Base-by-base conservation (phyloP, 1,284 basidiomycete genomes). In the Fomitopsis betulina region DNA sequence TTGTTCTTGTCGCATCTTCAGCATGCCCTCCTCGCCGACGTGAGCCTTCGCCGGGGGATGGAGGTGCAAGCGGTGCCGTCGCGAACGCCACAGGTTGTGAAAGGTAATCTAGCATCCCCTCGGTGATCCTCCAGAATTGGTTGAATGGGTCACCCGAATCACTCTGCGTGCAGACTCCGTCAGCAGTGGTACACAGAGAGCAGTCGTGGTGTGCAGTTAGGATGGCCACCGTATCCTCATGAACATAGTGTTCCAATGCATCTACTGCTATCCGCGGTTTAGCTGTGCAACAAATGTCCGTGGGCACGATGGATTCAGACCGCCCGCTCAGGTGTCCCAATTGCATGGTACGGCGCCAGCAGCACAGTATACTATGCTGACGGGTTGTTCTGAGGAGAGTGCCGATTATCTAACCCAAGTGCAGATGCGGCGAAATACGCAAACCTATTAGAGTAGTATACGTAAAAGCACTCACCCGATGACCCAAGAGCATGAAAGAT, bases 41-140 rank as follows among this genome's bases (percentile, higher is more conserved):
- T 13, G 60, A 56, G 56, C 65, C 68, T 63, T 60, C 70, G 63
- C 47, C 66, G 63, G 43, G 59, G 40, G 63, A 57, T 54, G 45
- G 67, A 7, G 71, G 75, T 38, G 81, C 82, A 42, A 93, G 77
- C 15, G 91, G 89, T 17, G 86, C 85, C 3, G 88, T 90, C 7
- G 90, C 84, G 67, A 93, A 93, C n/a, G 91, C 91, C 23, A 93
- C 88, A 2, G 90, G 90, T 65, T 91, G 89, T 6, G 88, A 88
- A 19, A 93, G 78, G 65, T 90, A 86, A 64, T 92, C 89, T 50
- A 92, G 72, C 81, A 91, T 86, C 47, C 87, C 89, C 71, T 92
- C 87, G 74, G 91, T 88, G 39, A 87, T 89, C 65, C 82, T 85
- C 91, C 91, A 93, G 66, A 92, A 93, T 63, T 90, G 82, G 68